A percentile compares a stretch with the other conserved stretches of the same genome.
These are phyloP conservation scores for Hortiboletus campestris DNA, from an alignment of 768 basidiomycete genomes.

Conservation along the genomic window DNA sequence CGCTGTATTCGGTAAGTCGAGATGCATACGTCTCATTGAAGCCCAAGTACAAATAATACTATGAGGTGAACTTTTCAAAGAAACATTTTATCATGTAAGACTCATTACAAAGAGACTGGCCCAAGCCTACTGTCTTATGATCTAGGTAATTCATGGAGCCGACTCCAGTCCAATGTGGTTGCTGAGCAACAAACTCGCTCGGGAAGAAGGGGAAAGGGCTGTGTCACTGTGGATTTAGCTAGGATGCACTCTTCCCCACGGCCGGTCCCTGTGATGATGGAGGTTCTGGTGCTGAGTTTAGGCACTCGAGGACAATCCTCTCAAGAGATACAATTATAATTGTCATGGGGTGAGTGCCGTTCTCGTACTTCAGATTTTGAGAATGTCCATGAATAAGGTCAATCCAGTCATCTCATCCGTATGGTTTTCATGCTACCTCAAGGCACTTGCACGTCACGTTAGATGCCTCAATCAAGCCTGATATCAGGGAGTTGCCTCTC, in stretches of 20 bases:
- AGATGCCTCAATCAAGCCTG: background rate
- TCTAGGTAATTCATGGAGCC: too few species aligned
- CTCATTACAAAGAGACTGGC: too few species aligned
- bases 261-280: background rate
- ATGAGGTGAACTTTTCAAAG: too few species aligned
- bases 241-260: background rate
- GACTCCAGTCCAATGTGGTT: too few species aligned
- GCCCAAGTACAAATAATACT: too few species aligned
- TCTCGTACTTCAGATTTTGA: background rate
- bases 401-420: background rate
- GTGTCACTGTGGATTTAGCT: background rate
- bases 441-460: too few species aligned
- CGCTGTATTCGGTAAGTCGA: too few species aligned
- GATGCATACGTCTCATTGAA: too few species aligned
- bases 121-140: too few species aligned
- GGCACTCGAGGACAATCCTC: background rate
- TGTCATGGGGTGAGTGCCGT: background rate
- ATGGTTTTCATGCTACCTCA: background rate
- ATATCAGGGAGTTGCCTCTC: background rate
- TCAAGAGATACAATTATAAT: background rate
- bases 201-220: too few species aligned
- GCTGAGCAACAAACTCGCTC: too few species aligned
- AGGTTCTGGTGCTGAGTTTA: background rate
- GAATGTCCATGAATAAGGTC: background rate
- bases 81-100: too few species aligned